Evolutionary conservation across 768 basidiomycete species (phyloP), one percentile per base, ranked within the genome.

Genomic region (Rhizopogon roseolus): DNA sequence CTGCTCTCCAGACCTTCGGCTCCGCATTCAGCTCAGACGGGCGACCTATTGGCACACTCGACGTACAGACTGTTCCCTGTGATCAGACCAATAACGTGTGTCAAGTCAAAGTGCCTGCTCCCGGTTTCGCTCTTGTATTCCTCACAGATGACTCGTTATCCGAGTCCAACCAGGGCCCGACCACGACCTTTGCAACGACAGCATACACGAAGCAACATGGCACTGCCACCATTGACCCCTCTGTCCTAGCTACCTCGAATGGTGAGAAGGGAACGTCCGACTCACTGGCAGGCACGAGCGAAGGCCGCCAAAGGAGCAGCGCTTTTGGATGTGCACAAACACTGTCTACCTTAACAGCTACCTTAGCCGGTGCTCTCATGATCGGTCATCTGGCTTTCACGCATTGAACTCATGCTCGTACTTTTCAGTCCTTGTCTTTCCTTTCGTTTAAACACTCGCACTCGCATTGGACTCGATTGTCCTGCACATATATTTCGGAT

Each of bases 51-150:
- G 88, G 88, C 43, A 61, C 65, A 0, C 72, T 81, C 42, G 64
- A 76, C 51, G 75, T 90, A 8, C 71, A 79, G 53, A 84, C 79
- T 0, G 76, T 92, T 36, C 58, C 67, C 13, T 94, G 91, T 61
- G 75, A 86, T 62, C 68, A 72, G 36, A 64, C 66, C 5, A 70
- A 71, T 51, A 79, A 80, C 59, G 71, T 72, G 0, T 92, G 90
- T 66, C 58, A 67, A 22, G 73, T 92, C 46, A 74, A 75, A 7
- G 80, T 92, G 43, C 78, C 80, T 34, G 86, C 88, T 0, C 90
- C 91, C 0, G 81, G 81, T 37, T 84, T 86, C 56, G 88, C 88
- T 1, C 74, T 93, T 42, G 86, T 93, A 54, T 90, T 89, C 74
- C 71, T 92, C 29, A 78, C 71, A 5, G 66, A 73, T 49, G 54